Percentiles rank a stretch among this genome's conserved stretches.
Evolutionary conservation across 225 moss, liverwort and hornwort genomes (phyloP).

Genomic region (Physcomitrellopsis africana): DNA sequence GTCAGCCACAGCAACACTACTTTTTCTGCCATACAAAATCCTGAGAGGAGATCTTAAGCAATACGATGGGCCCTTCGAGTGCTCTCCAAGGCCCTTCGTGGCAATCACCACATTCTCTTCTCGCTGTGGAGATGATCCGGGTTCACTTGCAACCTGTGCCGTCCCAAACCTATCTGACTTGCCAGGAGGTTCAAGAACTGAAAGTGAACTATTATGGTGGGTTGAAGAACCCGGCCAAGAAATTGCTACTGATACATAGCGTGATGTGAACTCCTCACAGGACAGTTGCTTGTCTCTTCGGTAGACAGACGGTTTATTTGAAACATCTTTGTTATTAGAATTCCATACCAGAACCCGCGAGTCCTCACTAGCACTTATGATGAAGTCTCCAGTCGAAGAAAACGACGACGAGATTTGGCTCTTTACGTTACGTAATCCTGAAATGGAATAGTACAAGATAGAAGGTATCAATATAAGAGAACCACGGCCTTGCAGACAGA

Average conservation of each 20-base stretch:
- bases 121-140: conserved; percentile 21
- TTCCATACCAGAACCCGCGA: conserved; percentile 88
- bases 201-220: background rate
- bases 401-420: conserved; percentile 94
- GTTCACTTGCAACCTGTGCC: conserved; percentile 23
- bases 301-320: conserved; percentile 49
- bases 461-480: background rate
- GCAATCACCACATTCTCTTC: conserved; percentile 23
- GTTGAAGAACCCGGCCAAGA: conserved; percentile 74
- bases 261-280: conserved; percentile 77
- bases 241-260: conserved; percentile 80
- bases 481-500: background rate
- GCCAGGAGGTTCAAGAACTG: conserved; percentile 21
- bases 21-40: conserved; percentile 54
- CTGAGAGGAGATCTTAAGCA: conserved; percentile 55
- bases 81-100: conserved; percentile 25
- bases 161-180: conserved; percentile 30
- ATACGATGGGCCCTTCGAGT: conserved; percentile 50
- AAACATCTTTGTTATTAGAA: conserved; percentile 42
- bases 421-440: conserved; percentile 84
- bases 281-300: conserved; percentile 82
- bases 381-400: conserved; percentile 71
- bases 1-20: conserved; percentile 46
- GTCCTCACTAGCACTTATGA: conserved; percentile 93
- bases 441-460: background rate